A percentile compares a stretch with the other conserved stretches of the same genome.
phyloP scores from a whole-genome alignment of 2,329 filamentous ascomycete genomes.

The Fusarium lyarnte region DNA sequence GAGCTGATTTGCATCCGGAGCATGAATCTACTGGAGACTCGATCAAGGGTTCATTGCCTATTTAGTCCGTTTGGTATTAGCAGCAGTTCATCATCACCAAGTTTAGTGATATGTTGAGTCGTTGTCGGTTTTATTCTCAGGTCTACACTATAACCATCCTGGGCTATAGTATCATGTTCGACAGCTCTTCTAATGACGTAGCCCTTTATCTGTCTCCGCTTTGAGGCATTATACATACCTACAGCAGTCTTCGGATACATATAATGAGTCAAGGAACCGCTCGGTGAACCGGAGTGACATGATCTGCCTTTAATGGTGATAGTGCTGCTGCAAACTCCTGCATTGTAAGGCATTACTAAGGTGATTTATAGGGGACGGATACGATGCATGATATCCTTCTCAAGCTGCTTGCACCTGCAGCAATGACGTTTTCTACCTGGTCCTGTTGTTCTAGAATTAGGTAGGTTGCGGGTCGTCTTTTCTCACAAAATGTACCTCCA shows the following conservation, averaged over 20 bases:
- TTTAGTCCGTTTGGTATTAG: constrained; percentile 1
- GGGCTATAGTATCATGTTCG: not conserved
- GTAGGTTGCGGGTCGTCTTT: not conserved
- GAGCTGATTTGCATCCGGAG: not conserved
- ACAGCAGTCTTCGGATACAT: not conserved
- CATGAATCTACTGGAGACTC: not conserved
- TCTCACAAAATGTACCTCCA: not conserved
- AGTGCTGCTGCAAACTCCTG: not conserved
- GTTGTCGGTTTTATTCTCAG: not conserved
- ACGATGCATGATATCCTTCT: not conserved
- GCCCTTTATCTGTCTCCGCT: not conserved
- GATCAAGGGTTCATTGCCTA: constrained; percentile 2
- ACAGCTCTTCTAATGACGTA: not conserved
- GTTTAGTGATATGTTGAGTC: not conserved
- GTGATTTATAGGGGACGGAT: not conserved
- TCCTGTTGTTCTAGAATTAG: not conserved
- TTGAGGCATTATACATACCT: not conserved
- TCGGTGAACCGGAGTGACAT: not conserved
- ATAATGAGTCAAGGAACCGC: not conserved
- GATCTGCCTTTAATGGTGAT: too few relatives aligned
- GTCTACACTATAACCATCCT: not conserved
- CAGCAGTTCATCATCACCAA: not conserved
- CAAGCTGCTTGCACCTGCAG: not conserved
- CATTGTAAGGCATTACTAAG: not conserved
- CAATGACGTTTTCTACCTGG: not conserved